Base-by-base conservation (phyloP, 1,284 basidiomycete species). In the Thecaphora thlaspeos region DNA sequence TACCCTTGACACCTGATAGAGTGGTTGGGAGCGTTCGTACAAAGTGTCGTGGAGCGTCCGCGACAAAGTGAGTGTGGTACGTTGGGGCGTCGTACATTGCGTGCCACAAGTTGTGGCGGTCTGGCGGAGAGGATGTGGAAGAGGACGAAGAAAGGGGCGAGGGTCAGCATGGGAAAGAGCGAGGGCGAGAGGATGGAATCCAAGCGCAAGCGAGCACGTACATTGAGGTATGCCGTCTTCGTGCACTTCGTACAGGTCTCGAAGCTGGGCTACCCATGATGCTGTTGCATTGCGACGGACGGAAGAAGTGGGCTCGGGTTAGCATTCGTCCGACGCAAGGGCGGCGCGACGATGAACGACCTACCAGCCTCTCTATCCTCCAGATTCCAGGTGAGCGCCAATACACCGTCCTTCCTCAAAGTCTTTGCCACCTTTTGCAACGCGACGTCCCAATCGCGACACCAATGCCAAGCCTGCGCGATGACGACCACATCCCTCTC, bases 391-490 rank as follows among this genome's bases (percentile, higher is more conserved):
- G 75, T 47, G 24, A 76, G 55, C 15, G 72, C 72, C 12, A 76
- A 54, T 14, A 61, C 48, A 4, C 73, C 73, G 11, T 60, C 48
- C 12, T 57, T 47, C 15, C 66, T 59, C 14, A 76, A 59, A 1
- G 61, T 46, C 19, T 58, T 45, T 0, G 71, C 64, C 10, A 56
- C 51, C 23, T 66, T 57, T 21, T 46, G 18, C 5, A 76, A 43
- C 5, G 69, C 63, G 8, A 34, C 36, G 30, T 71, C 55, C 41
- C 54, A 69, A 45, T 75, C 56, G n/a, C 57, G 55, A 39, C 68
- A 71, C 73, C 73, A 76, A 48, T 76, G 73, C 62, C 63, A 76
- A 2, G 73, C 73, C 44, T 73, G 70, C 0, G 72, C 72, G 5
- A 71, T 65, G 1, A 75, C 56, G 10, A 73, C 70, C n/a, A 62